A percentile compares a stretch with the other conserved stretches of the same genome.
Evolutionary conservation across 441 rosid genomes (phyloP).

Genomic region (Raphanus hybrid): DNA sequence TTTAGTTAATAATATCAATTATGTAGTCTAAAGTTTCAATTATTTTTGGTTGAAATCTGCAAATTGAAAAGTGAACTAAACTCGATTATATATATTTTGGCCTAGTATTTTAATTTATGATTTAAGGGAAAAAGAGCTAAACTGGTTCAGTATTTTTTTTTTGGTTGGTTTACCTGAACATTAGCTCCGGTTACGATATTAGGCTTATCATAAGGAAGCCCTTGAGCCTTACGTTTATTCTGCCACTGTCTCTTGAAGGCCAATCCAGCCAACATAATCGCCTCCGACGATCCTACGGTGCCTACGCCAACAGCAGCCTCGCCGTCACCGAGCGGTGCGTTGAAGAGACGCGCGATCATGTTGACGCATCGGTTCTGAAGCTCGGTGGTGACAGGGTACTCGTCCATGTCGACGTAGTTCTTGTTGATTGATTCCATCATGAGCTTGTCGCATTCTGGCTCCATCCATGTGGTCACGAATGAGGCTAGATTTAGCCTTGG

Average conservation of each 20-base stretch:
- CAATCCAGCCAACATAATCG: constrained; percentile 59
- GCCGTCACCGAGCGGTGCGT: constrained; percentile 46
- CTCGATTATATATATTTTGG: not conserved
- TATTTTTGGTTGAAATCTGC: not conserved
- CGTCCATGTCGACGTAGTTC: constrained; percentile 57
- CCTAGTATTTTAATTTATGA: not conserved
- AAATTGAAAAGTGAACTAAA: not conserved
- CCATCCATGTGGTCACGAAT: constrained; percentile 62
- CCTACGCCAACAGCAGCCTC: constrained; percentile 55
- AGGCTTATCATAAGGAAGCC: constrained; percentile 60
- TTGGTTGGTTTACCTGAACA: constrained; percentile 38
- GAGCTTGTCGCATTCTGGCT: constrained; percentile 61
- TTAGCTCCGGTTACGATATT: constrained; percentile 60
- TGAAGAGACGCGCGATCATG: constrained; percentile 53
- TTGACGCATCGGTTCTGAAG: constrained; percentile 63
- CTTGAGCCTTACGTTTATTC: constrained; percentile 51
- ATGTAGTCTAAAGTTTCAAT: not conserved
- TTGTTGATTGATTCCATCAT: constrained; percentile 55
- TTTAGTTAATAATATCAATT: not conserved
- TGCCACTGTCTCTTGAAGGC: constrained; percentile 62
- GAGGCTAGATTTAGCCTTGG: constrained; percentile 60
- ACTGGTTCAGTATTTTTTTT: not conserved
- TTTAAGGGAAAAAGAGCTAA: not conserved
- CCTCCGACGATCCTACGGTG: constrained; percentile 59
- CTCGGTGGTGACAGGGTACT: constrained; percentile 60